Evolutionary conservation across 768 basidiomycete genomes (phyloP), one percentile per base, ranked within the genome.

Genomic region (Tylopilus sp.): DNA sequence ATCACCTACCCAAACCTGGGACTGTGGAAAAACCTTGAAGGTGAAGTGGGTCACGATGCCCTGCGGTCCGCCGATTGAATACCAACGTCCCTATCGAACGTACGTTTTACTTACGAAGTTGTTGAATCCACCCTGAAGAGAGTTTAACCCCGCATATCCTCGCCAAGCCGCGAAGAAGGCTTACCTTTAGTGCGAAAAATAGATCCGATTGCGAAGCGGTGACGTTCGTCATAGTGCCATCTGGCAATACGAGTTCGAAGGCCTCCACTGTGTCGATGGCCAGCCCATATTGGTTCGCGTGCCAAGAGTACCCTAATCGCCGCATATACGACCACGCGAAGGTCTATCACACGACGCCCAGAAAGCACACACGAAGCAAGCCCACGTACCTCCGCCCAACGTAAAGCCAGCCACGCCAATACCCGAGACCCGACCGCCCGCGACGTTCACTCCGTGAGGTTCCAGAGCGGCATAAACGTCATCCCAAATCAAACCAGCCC

Each of bases 11-110:
- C 63, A 63, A 50, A 64, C 53, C 50, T 57, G 58, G 40, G 61
- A 53, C 43, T 61, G 61, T 41, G 56, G 58, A 61, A 74, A 74
- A 0, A 79, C 71, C 55, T 75, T 75, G 23, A 86, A 53, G 0
- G 75, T 81, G 63, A 86, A 79, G 47, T 67, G 70, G 1, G 81
- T 85, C 26, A 85, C 80, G 22, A 86, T 78, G 0, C 84, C 84
- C 75, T 77, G 38, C 9, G 21, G 46, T 31, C 39, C 62, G 10
- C 69, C 51, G 64, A 77, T 81, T 45, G 68, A 72, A 30, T 62
- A 61, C 2, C 63, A 4, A 35, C n/a, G 15, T 17, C 42, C 31
- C 11, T 35, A 20, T 40, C 22, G 20, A 11, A 42, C 31, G 57
- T 48, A 47, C 30, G 26, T 40, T 9, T 44, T 10, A 48, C 60